Evolutionary conservation across 805 yeast genomes (phyloP).

Genomic region (Metschnikowia lachancei): DNA sequence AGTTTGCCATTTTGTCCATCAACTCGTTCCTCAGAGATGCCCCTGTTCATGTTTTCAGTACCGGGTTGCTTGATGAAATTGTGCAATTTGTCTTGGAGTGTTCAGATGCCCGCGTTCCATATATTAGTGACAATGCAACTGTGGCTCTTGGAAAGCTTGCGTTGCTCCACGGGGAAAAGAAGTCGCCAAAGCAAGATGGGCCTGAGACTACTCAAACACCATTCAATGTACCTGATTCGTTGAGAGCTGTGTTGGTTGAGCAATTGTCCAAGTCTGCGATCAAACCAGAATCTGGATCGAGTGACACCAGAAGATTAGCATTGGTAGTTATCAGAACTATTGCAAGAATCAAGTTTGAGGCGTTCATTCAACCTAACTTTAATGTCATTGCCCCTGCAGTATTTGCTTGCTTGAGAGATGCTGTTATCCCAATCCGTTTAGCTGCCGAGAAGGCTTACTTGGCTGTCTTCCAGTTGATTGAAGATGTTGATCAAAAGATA

Average conservation of each 20-base stretch:
- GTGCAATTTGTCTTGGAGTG: conserved; percentile 48
- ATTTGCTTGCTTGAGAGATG: conserved; percentile 80
- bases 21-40: conserved; percentile 80
- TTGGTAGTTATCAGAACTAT: conserved; percentile 74
- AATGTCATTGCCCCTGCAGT: conserved; percentile 66
- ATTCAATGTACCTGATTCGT: conserved; percentile 44
- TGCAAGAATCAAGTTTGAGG: conserved; percentile 56
- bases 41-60: conserved; percentile 57
- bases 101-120: conserved; percentile 41
- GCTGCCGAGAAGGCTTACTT: conserved; percentile 92
- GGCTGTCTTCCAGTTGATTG: conserved; percentile 67
- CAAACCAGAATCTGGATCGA: conserved; percentile 58
- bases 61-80: conserved; percentile 50
- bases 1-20: conserved; percentile 66
- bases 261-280: conserved; percentile 50
- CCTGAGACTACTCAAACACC: conserved; percentile 17
- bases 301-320: conserved; percentile 77
- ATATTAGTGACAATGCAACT: conserved; percentile 71
- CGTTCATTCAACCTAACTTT: conserved; percentile 50
- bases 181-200: conserved; percentile 25
- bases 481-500: conserved; percentile 51
- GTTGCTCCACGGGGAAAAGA: conserved; percentile 45
- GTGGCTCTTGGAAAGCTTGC: conserved; percentile 80
- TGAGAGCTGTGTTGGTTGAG: conserved; percentile 41
- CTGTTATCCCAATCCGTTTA: conserved; percentile 84